Conservation (phyloP, 1,139 yeast species). For the Yamadazyma atlantica region DNA sequence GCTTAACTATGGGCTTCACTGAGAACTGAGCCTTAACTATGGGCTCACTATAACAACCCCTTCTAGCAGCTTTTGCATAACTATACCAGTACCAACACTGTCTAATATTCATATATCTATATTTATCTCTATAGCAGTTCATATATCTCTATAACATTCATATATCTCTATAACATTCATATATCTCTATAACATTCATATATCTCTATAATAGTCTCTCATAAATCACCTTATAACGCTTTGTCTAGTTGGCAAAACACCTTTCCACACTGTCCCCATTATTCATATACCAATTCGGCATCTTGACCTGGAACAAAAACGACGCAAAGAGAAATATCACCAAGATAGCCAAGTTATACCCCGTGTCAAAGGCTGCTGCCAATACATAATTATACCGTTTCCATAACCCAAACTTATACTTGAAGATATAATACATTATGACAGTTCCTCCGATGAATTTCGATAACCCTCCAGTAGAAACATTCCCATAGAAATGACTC, state of each 20-base stretch:
- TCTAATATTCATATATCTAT: no score
- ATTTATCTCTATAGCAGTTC: background rate
- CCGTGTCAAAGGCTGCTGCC: slow-evolving; percentile 53
- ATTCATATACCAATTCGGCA: slow-evolving; percentile 54
- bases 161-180: background rate
- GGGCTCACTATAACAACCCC: no score
- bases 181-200: background rate
- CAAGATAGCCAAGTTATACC: slow-evolving; percentile 42
- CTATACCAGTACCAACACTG: no score
- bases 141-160: background rate
- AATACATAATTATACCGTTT: slow-evolving; percentile 44
- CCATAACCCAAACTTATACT: slow-evolving; percentile 38
- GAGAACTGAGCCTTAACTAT: no score
- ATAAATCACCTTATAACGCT: background rate
- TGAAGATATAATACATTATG: slow-evolving; percentile 44
- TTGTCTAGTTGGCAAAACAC: slow-evolving; percentile 27
- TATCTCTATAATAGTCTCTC: background rate
- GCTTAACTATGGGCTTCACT: no score
- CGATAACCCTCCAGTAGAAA: slow-evolving; percentile 51
- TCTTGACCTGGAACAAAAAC: slow-evolving; percentile 25
- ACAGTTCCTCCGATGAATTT: slow-evolving; percentile 46
- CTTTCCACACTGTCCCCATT: slow-evolving; percentile 40
- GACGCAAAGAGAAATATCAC: slow-evolving; percentile 37
- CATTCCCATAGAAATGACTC: slow-evolving; percentile 48
- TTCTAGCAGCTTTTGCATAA: no score